phyloP scores from a whole-genome alignment of 176 grass and related monocot genomes.

The Avena insularis region DNA sequence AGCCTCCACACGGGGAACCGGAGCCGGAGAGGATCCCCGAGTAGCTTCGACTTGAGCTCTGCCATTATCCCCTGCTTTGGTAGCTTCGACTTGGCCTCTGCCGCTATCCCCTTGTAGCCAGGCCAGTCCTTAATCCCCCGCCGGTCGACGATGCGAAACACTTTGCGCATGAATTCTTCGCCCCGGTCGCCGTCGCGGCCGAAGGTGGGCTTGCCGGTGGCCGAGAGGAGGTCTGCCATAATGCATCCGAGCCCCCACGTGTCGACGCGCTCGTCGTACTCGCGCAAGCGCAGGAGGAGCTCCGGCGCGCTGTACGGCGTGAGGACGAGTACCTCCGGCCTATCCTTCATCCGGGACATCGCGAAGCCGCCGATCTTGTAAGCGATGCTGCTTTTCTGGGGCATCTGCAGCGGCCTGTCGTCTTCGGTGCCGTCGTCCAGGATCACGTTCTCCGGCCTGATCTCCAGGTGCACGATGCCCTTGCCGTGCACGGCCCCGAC shows the following conservation, averaged over 20 bases:
- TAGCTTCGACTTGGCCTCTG: too few species aligned
- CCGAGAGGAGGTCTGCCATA: conserved; percentile 7
- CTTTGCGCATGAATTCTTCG: background rate
- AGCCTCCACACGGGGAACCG: too few species aligned
- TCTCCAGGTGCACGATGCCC: background rate
- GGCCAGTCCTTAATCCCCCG: background rate
- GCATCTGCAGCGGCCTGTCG: background rate
- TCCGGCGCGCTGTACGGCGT: conserved; percentile 13
- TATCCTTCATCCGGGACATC: background rate
- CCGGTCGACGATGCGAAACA: background rate
- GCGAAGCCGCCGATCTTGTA: conserved; percentile 9
- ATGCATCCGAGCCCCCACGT: conserved; percentile 12
- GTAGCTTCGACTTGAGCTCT: too few species aligned
- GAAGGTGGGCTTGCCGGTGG: background rate
- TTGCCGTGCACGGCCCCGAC: background rate
- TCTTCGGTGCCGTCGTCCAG: background rate
- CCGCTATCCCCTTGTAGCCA: background rate
- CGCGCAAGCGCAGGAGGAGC: background rate
- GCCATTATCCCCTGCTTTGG: background rate
- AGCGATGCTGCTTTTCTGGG: background rate
- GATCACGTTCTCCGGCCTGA: conserved; percentile 17
- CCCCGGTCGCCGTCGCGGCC: too few species aligned
- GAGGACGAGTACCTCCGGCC: background rate
- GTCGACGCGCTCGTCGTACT: conserved; percentile 2
- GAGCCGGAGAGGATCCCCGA: too few species aligned